These are phyloP conservation scores for Ettlia oleoabundans DNA, from an alignment of 139 green algal species.

Conservation along the genomic window DNA sequence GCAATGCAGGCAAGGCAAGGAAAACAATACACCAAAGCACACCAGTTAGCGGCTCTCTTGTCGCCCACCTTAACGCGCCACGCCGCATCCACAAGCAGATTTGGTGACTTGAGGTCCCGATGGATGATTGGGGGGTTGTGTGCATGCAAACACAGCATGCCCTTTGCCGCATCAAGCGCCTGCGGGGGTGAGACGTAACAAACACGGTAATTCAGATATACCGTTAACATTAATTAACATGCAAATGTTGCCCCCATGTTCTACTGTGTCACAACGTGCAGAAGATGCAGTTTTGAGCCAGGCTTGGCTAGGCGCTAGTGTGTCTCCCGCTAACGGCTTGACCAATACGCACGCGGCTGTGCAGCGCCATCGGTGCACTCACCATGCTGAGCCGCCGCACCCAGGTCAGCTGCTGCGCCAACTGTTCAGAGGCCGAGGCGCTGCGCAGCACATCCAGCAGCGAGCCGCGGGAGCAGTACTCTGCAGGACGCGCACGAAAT, in stretches of 20 bases:
- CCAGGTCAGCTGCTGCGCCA: not conserved
- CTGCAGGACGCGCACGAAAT: not conserved
- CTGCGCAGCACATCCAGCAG: slow-evolving; percentile 61
- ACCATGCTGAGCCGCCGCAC: slow-evolving; percentile 40
- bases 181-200: not conserved
- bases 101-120: slow-evolving; percentile 62
- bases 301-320: too few relatives aligned
- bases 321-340: too few relatives aligned
- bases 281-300: too few relatives aligned
- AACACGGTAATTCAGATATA: too few relatives aligned
- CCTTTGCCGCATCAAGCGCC: slow-evolving; percentile 58
- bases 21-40: not conserved
- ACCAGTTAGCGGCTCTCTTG: too few relatives aligned
- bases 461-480: slow-evolving; percentile 64
- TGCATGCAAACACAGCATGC: slow-evolving; percentile 62
- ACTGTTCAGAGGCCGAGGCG: not conserved
- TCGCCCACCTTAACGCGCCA: slow-evolving; percentile 30
- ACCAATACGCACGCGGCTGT: too few relatives aligned
- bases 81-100: slow-evolving; percentile 40
- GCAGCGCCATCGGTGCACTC: not conserved
- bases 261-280: too few relatives aligned
- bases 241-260: too few relatives aligned
- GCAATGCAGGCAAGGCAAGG: not conserved
- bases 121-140: slow-evolving; percentile 47
- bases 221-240: too few relatives aligned